Conservation (phyloP, 768 basidiomycete species). For the Mycena crocata region DNA sequence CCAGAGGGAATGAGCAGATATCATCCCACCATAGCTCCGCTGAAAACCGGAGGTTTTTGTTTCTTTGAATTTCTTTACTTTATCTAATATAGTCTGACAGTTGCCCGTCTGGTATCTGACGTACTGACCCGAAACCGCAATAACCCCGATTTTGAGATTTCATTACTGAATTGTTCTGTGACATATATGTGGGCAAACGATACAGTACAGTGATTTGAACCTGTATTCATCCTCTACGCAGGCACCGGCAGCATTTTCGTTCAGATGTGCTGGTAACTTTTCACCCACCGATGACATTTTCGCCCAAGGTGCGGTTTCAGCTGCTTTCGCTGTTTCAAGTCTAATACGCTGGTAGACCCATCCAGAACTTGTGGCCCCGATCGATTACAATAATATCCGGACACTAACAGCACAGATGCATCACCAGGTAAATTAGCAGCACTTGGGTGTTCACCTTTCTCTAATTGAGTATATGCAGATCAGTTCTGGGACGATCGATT, state of each 20-base stretch:
- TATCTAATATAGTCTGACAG: constrained; percentile 48
- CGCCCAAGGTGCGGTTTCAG: constrained; percentile 60
- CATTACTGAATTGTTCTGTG: constrained; percentile 81
- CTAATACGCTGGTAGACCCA: constrained; percentile 59
- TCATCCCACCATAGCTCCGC: constrained; percentile 86
- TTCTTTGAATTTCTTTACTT: constrained; percentile 10
- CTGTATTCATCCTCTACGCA: constrained; percentile 39
- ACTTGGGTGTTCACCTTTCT: background rate
- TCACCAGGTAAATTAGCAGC: constrained; percentile 42
- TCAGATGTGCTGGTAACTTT: constrained; percentile 90
- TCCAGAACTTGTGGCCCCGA: constrained; percentile 77
- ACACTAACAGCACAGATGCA: constrained; percentile 71
- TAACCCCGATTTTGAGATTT: constrained; percentile 77
- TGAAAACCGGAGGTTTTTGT: constrained; percentile 83
- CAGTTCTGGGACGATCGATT: constrained; percentile 81
- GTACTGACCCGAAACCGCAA: constrained; percentile 76
- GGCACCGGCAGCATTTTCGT: constrained; percentile 89
- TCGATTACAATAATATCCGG: constrained; percentile 71
- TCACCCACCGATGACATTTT: constrained; percentile 75
- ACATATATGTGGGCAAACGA: constrained; percentile 73
- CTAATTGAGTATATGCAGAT: constrained; percentile 51
- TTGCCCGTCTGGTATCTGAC: constrained; percentile 85
- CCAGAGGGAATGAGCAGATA: constrained; percentile 89
- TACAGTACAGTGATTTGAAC: constrained; percentile 23
- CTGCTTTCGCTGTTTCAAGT: constrained; percentile 2